Percentiles rank a stretch among this genome's conserved stretches.
Evolutionary conservation across 2,329 filamentous ascomycete genomes (phyloP).

Genomic region (Zarea fungicola): DNA sequence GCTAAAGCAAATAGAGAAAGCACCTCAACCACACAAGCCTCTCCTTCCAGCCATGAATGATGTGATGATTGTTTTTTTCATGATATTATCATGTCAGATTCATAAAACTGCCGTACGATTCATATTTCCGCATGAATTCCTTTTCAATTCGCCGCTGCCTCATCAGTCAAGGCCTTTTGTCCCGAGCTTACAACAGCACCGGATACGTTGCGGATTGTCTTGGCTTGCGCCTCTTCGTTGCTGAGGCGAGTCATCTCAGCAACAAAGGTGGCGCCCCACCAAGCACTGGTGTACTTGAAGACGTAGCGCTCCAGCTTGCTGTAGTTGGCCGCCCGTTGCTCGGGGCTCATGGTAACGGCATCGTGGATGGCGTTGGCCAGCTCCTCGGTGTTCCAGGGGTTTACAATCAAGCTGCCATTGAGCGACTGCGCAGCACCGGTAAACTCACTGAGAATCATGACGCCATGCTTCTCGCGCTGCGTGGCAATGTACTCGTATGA

Average conservation of each 20-base stretch:
- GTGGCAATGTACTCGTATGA: slow-evolving; percentile 98
- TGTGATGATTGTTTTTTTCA: neutral
- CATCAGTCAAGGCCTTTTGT: slow-evolving; percentile 3
- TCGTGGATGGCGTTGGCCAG: slow-evolving; percentile 89
- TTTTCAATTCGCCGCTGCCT: neutral
- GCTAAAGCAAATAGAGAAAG: neutral
- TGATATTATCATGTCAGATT: neutral
- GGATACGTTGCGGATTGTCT: slow-evolving; percentile 37
- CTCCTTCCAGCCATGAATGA: no score
- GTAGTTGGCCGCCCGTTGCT: slow-evolving; percentile 82
- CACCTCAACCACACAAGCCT: neutral
- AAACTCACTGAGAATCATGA: slow-evolving; percentile 94
- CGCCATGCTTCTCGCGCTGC: slow-evolving; percentile 83
- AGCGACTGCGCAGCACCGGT: slow-evolving; percentile 92
- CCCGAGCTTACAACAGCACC: slow-evolving; percentile 30
- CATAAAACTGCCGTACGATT: neutral
- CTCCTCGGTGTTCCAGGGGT: slow-evolving; percentile 98
- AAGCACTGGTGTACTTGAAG: slow-evolving; percentile 94
- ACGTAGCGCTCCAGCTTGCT: slow-evolving; percentile 91
- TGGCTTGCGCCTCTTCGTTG: slow-evolving; percentile 31
- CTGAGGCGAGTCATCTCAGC: slow-evolving; percentile 64
- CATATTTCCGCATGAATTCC: neutral
- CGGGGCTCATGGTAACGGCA: slow-evolving; percentile 91
- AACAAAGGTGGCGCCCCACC: slow-evolving; percentile 95
- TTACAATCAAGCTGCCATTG: slow-evolving; percentile 89